phyloP scores from a whole-genome alignment of 2,329 filamentous ascomycete genomes.

The Colletotrichum spaethianum region DNA sequence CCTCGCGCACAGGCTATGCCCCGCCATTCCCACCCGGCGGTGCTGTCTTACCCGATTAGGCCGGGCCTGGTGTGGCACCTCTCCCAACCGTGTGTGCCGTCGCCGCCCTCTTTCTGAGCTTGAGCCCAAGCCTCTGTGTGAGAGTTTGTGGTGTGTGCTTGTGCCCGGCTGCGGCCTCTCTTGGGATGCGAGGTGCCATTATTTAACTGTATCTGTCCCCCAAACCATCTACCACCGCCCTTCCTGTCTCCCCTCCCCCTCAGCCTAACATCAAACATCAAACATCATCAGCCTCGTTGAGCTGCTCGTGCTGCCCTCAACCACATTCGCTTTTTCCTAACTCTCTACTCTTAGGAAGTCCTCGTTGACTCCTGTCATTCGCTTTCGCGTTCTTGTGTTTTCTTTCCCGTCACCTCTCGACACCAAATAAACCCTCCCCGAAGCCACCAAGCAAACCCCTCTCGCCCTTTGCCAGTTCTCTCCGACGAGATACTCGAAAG shows the following conservation, averaged over 20 bases:
- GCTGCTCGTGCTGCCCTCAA: conserved; percentile 39
- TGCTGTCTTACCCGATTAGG: conserved; percentile 34
- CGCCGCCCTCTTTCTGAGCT: conserved; percentile 14
- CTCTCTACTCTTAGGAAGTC: conserved; percentile 71
- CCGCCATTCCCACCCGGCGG: conserved; percentile 34
- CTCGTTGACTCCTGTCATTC: conserved; percentile 83
- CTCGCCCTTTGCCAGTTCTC: conserved; percentile 36
- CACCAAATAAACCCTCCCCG: conserved; percentile 45
- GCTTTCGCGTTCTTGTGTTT: conserved; percentile 70
- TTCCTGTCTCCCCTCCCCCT: conserved; percentile 49
- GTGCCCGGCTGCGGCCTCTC: conserved; percentile 31
- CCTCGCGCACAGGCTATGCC: conserved; percentile 9
- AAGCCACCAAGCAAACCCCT: conserved; percentile 43
- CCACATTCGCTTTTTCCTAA: conserved; percentile 66
- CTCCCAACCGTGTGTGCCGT: conserved; percentile 29
- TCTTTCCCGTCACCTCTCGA: conserved; percentile 48
- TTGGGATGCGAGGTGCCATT: conserved; percentile 32
- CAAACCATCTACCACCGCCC: conserved; percentile 55
- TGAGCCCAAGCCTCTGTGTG: conserved; percentile 21
- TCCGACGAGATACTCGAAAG: conserved; percentile 41
- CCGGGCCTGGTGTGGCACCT: conserved; percentile 36
- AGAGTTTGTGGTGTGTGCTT: conserved; percentile 4
- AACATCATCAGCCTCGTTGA: conserved; percentile 41
- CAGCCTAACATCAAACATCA: conserved; percentile 46
- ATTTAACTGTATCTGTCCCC: conserved; percentile 46